phyloP scores from a whole-genome alignment of 371 early-diverging fungal species.

The Lichtheimia ramosa region DNA sequence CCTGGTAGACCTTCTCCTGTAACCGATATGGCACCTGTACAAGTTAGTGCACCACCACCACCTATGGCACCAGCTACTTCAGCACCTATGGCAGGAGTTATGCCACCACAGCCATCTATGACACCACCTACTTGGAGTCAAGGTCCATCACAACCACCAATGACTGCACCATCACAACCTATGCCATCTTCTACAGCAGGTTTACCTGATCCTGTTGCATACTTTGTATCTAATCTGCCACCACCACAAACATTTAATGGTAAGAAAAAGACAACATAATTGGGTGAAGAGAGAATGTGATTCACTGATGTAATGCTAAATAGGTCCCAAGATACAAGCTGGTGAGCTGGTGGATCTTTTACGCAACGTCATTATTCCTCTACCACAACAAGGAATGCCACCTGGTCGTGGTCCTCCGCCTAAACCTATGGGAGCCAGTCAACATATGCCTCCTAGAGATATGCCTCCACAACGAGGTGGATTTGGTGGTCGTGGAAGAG shows the following conservation, averaged over 20 bases:
- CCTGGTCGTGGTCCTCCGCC: constrained; percentile 13
- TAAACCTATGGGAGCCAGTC: constrained; percentile 16
- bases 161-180: neutral
- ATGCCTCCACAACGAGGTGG: constrained; percentile 25
- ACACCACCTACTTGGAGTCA: neutral
- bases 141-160: neutral
- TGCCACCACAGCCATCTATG: constrained; percentile 11
- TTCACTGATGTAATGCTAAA: neutral
- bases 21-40: neutral
- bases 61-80: constrained; percentile 3
- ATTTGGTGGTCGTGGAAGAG: constrained; percentile 25
- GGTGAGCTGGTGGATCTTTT: constrained; percentile 56
- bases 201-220: constrained; percentile 61
- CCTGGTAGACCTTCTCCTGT: neutral
- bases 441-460: constrained; percentile 20
- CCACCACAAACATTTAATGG: constrained; percentile 53
- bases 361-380: constrained; percentile 43
- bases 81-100: neutral
- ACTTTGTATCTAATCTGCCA: constrained; percentile 57
- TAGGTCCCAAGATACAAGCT: constrained; percentile 47
- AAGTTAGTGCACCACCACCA: constrained; percentile 6
- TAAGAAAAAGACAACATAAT: neutral
- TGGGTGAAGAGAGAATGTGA: too few species aligned
- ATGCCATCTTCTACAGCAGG: constrained; percentile 14
- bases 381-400: constrained; percentile 29